A percentile compares a stretch with the other conserved stretches of the same genome.
These are phyloP conservation scores for Dichotomocladium elegans DNA, from an alignment of 371 early-diverging fungal species.

Conservation along the genomic window DNA sequence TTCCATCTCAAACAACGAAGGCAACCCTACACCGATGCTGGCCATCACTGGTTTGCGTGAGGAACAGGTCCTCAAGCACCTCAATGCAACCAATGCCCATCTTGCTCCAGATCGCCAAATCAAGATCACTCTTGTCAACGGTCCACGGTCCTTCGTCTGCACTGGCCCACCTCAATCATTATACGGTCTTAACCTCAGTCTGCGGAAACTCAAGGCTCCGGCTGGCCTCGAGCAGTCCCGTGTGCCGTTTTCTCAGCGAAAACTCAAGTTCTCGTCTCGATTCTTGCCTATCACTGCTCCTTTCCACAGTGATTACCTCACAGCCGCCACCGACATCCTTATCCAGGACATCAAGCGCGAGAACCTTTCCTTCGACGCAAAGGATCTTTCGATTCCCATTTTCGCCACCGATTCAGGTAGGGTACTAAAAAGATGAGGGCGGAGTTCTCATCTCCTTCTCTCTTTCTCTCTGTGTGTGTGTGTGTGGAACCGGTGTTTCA, in stretches of 20 bases:
- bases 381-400: constrained; percentile 68
- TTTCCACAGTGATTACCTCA: constrained; percentile 82
- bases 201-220: constrained; percentile 85
- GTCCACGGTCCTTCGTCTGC: constrained; percentile 82
- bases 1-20: constrained; percentile 86
- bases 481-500: not conserved
- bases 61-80: constrained; percentile 72
- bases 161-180: constrained; percentile 89
- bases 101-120: constrained; percentile 79
- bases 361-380: constrained; percentile 53
- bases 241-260: constrained; percentile 82
- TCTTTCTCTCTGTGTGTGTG: too few species aligned
- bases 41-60: constrained; percentile 77
- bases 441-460: not conserved
- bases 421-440: constrained; percentile 1
- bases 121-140: constrained; percentile 81
- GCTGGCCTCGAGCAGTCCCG: constrained; percentile 82
- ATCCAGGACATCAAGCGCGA: constrained; percentile 61
- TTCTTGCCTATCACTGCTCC: constrained; percentile 91
- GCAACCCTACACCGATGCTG: constrained; percentile 94
- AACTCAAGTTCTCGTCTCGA: constrained; percentile 79
- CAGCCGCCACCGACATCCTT: constrained; percentile 57
- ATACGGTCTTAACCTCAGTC: constrained; percentile 83
- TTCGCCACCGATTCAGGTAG: constrained; percentile 76
- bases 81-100: constrained; percentile 84